Evolutionary conservation across 441 rosid species (phyloP).

Genomic region (Gossypium davidsonii): DNA sequence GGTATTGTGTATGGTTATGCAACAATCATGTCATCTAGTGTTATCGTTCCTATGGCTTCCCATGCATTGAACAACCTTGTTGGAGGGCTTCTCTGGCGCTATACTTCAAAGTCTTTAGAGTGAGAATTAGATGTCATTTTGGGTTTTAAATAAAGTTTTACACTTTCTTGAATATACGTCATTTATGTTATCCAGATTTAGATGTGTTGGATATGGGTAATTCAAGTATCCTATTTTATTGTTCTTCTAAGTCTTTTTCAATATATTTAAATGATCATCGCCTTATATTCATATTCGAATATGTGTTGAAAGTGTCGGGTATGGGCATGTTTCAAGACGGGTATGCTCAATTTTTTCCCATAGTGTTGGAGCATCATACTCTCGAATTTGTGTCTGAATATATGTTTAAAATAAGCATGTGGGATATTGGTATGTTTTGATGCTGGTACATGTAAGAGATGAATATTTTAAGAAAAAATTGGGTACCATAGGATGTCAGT

Average conservation of each 20-base stretch:
- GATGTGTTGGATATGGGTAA: not conserved
- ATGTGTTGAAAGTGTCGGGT: not conserved
- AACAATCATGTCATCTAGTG: conserved; percentile 53
- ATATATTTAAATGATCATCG: too few species aligned
- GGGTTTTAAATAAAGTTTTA: not conserved
- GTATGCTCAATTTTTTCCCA: not conserved
- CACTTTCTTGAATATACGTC: not conserved
- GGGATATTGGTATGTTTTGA: not conserved
- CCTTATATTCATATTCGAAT: not conserved
- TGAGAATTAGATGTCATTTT: conserved; percentile 12
- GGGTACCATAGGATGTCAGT: too few species aligned
- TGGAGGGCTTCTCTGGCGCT: conserved; percentile 67
- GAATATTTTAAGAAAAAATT: too few species aligned
- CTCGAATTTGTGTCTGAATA: too few species aligned
- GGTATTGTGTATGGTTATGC: conserved; percentile 70
- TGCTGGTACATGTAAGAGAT: too few species aligned
- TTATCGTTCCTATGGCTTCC: conserved; percentile 69
- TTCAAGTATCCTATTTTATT: too few species aligned
- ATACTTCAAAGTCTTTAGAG: conserved; percentile 35
- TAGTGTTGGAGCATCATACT: too few species aligned
- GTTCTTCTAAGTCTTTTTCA: too few species aligned
- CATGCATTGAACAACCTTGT: conserved; percentile 76
- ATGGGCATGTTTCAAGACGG: not conserved
- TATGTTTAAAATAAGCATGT: not conserved
- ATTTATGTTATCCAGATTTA: not conserved